Evolutionary conservation across 345 rosid genomes (phyloP).

Genomic region (Geranium rotundifolium): DNA sequence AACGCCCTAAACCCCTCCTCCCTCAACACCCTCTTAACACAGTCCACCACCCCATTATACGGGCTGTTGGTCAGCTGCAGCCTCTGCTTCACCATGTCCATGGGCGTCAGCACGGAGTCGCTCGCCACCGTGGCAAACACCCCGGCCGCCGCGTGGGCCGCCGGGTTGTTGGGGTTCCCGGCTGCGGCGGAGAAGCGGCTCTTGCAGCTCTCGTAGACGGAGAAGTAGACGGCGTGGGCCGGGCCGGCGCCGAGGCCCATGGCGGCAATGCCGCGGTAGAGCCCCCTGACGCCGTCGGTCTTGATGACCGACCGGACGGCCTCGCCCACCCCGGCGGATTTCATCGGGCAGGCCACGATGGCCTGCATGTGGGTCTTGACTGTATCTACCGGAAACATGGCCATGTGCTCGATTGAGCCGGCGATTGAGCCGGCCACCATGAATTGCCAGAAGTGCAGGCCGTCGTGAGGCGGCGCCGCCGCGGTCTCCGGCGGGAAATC

Average conservation of each 20-base stretch:
- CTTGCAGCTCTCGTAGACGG: slow-evolving; percentile 74
- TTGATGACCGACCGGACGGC: slow-evolving; percentile 67
- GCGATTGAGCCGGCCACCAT: slow-evolving; percentile 96
- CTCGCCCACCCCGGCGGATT: slow-evolving; percentile 59
- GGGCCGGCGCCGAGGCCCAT: slow-evolving; percentile 99
- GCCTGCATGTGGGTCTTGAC: slow-evolving; percentile 98
- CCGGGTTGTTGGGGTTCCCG: slow-evolving; percentile 58
- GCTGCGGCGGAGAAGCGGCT: slow-evolving; percentile 50
- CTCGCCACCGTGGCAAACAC: slow-evolving; percentile 85
- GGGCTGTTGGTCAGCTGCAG: slow-evolving; percentile 45
- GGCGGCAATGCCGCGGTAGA: slow-evolving; percentile 91
- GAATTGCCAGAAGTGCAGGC: slow-evolving; percentile 81
- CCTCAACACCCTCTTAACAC: slow-evolving; percentile 52
- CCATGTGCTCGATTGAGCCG: slow-evolving; percentile 90
- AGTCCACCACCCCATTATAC: slow-evolving; percentile 74
- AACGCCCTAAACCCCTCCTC: slow-evolving; percentile 87
- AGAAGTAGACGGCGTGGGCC: slow-evolving; percentile 94
- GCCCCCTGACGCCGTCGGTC: slow-evolving; percentile 55
- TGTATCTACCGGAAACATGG: slow-evolving; percentile 97
- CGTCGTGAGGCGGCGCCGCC: slow-evolving; percentile 31
- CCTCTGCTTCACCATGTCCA: slow-evolving; percentile 99
- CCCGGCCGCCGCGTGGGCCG: slow-evolving; percentile 80
- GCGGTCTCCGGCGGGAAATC: slow-evolving; percentile 49
- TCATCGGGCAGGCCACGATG: slow-evolving; percentile 79
- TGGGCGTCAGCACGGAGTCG: slow-evolving; percentile 88